Base-by-base conservation (phyloP, 179 eudicot species). In the Gypsophila paniculata region DNA sequence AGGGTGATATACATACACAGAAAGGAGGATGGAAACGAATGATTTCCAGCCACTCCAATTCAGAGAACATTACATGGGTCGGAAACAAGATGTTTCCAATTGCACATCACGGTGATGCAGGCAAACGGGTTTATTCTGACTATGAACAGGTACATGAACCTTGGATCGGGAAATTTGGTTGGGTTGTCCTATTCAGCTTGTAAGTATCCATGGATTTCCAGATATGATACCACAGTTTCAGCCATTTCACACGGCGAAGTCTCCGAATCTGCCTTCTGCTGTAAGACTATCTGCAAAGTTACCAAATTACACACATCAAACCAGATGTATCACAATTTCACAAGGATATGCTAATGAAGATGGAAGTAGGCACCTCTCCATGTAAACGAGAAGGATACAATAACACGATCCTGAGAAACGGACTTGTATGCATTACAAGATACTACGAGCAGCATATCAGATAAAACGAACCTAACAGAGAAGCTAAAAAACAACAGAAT, bases 201-300 rank as follows among this genome's bases (percentile, higher is more conserved):
- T 67, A 85, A 81, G 74, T 83, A 85, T 61, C 89, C 85, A 53
- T 85, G 82, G 49, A 73, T 76, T 68, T 86, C 89, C 89, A 90
- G 79, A 81, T 86, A 90, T 18, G 86, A 80, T 70, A 85, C 74
- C 76, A 90, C 90, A 61, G 62, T 85, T 68, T 85, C 88, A 4
- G 96, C 90, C 87, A 85, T 74, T 60, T 83, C 87, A 71, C 82
- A 67, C 9, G 96, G 92, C 38, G 90, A 73, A 61, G 78, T 78
- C 74, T 89, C 84, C 26, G 70, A 52, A 58, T 79, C 90, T 72
- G 74, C 83, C 51, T 80, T 54, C 66, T 86, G 92, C 21, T 78
- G 81, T 72, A 90, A 76, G 39, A 82, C 84, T 65, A 90, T 85
- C 96, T 90, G 90, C 78, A 85, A 73, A 60, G 53, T 26, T 22